Evolutionary conservation across 2,329 filamentous ascomycete genomes (phyloP).

Genomic region (Zarea fungicola): DNA sequence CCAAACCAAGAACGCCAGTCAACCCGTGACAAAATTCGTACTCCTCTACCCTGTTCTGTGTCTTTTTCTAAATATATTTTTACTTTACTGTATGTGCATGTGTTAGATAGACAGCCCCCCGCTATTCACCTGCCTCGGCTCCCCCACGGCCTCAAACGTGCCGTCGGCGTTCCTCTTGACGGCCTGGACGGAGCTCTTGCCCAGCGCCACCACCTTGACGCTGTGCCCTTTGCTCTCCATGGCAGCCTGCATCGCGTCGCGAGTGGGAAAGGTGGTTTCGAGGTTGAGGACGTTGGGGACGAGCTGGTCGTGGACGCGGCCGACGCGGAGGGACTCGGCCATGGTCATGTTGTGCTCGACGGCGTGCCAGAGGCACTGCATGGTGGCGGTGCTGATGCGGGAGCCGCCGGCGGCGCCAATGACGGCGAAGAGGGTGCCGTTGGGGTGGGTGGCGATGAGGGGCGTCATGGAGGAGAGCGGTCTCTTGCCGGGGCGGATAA

Average conservation of each 20-base stretch:
- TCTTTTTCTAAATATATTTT: too few relatives aligned
- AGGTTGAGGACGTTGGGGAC: conserved; percentile 64
- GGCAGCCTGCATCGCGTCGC: conserved; percentile 57
- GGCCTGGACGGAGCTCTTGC: conserved; percentile 65
- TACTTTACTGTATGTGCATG: too few relatives aligned
- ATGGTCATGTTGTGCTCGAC: conserved; percentile 59
- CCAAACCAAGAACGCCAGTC: too few relatives aligned
- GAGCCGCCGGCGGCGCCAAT: conserved; percentile 76
- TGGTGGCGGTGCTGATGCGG: conserved; percentile 74
- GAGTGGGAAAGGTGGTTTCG: conserved; percentile 55
- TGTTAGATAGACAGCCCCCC: conserved; percentile 59
- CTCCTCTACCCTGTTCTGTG: too few relatives aligned
- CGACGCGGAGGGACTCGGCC: conserved; percentile 56
- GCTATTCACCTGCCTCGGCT: conserved; percentile 68
- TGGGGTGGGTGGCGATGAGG: conserved; percentile 61
- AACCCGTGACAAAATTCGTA: too few relatives aligned
- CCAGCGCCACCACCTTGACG: conserved; percentile 61
- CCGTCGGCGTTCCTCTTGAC: conserved; percentile 57
- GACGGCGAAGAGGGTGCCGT: conserved; percentile 60
- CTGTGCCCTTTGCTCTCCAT: conserved; percentile 64
- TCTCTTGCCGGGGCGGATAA: conserved; percentile 72
- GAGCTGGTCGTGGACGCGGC: conserved; percentile 77
- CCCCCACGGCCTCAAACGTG: conserved; percentile 70
- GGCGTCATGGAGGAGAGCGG: conserved; percentile 80
- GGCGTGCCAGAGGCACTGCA: conserved; percentile 68